Conservation (phyloP, 345 rosid species). For the Lepidium sativum region DNA sequence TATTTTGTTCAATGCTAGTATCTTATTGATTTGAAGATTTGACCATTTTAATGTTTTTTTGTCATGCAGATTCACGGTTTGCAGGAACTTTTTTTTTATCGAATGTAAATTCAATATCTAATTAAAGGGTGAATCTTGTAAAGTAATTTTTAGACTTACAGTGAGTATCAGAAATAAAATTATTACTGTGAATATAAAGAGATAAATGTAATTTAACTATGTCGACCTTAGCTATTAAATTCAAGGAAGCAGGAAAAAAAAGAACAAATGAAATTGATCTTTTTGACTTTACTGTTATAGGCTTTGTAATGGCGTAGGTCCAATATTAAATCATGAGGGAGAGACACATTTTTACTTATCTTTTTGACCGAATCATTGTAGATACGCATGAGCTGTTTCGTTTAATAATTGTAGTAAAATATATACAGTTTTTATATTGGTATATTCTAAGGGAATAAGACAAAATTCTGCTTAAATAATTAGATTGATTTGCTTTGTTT, state of each 20-base stretch:
- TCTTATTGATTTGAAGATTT: not conserved
- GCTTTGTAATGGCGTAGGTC: not conserved
- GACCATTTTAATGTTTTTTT: constrained; percentile 2
- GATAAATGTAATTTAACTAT: not conserved
- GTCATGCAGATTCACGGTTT: constrained; percentile 17
- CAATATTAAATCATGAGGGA: not conserved
- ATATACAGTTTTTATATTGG: not conserved
- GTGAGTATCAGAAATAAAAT: not conserved
- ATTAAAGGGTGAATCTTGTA: not conserved
- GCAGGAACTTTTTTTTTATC: not conserved
- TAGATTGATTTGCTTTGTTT: not conserved
- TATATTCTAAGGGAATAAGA: constrained; percentile 10
- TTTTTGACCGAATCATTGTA: constrained; percentile 22
- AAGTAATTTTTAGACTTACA: not conserved
- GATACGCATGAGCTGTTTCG: constrained; percentile 19
- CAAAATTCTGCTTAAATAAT: constrained; percentile 10
- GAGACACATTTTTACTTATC: constrained; percentile 5
- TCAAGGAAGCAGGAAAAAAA: not conserved
- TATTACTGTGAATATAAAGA: not conserved
- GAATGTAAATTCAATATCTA: not conserved
- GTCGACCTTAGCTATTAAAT: not conserved
- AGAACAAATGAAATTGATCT: not conserved
- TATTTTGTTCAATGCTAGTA: not conserved
- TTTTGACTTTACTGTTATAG: not conserved
- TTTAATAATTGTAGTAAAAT: not conserved